A percentile compares a stretch with the other conserved stretches of the same genome.
Evolutionary conservation across 306 rosid species (phyloP).

Genomic region (Pyrus pyrifolia): DNA sequence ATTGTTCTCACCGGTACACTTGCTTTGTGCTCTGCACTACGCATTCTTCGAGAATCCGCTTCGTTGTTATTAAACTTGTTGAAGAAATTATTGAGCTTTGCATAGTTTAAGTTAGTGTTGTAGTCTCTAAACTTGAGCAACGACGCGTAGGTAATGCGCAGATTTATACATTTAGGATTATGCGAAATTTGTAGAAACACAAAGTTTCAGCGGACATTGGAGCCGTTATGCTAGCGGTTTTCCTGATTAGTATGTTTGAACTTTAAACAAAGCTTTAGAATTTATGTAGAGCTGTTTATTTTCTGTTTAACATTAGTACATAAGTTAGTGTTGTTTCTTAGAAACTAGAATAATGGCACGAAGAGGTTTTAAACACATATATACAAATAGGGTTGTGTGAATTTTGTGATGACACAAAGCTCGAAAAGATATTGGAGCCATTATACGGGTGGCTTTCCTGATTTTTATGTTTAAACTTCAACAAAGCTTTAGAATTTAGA

Average conservation of each 20-base stretch:
- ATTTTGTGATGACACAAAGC: not conserved
- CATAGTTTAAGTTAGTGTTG: not conserved
- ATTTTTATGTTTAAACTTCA: not conserved
- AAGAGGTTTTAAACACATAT: not conserved
- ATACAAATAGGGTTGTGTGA: not conserved
- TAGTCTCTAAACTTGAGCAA: not conserved
- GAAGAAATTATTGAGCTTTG: not conserved
- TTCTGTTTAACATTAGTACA: not conserved
- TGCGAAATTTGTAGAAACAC: not conserved
- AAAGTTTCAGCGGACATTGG: not conserved
- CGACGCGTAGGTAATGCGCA: not conserved
- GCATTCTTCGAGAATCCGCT: not conserved
- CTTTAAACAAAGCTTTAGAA: not conserved
- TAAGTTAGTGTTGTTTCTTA: not conserved
- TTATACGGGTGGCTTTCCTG: not conserved
- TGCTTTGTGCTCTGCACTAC: constrained; percentile 4
- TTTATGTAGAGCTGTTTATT: not conserved
- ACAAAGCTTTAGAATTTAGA: not conserved
- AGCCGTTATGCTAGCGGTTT: not conserved
- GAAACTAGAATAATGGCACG: not conserved
- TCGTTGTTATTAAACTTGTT: not conserved
- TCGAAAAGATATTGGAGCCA: not conserved
- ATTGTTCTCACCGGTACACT: constrained; percentile 81
- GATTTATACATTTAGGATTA: not conserved
- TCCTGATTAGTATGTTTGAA: not conserved